phyloP scores from a whole-genome alignment of 257 asterid species.

The Solanum lignicaule region DNA sequence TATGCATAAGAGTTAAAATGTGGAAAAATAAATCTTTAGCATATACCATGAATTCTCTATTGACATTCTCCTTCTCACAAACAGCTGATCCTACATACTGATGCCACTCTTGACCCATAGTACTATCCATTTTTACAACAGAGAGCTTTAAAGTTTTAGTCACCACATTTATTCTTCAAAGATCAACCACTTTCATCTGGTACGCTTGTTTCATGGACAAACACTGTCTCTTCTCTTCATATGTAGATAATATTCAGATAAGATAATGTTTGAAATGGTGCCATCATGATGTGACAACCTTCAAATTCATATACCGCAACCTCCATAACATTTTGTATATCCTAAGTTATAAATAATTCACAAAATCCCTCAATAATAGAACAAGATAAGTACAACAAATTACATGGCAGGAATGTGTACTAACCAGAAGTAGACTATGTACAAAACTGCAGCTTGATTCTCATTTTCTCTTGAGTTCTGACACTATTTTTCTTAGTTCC shows the following conservation, averaged over 20 bases:
- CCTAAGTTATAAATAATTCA: not conserved
- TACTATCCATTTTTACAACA: not conserved
- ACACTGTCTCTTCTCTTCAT: not conserved
- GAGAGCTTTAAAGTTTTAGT: not conserved
- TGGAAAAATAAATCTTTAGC: not conserved
- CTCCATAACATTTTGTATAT: not conserved
- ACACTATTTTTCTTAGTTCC: constrained; percentile 15
- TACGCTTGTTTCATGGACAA: not conserved
- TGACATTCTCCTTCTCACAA: not conserved
- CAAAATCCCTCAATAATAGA: not conserved
- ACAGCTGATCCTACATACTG: not conserved
- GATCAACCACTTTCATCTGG: not conserved
- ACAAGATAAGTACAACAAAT: not conserved
- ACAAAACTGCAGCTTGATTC: constrained; percentile 5
- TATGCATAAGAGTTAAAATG: not conserved
- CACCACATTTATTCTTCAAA: not conserved
- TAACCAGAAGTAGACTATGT: constrained; percentile 7
- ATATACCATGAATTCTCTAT: not conserved
- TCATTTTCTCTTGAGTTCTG: constrained; percentile 27
- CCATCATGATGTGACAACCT: not conserved
- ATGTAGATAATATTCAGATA: not conserved
- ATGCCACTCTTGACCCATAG: not conserved
- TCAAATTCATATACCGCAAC: not conserved
- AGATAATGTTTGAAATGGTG: not conserved
- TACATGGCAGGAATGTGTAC: not conserved